These are phyloP conservation scores for Candida tallmaniae DNA, from an alignment of 805 yeast species.

Conservation along the genomic window DNA sequence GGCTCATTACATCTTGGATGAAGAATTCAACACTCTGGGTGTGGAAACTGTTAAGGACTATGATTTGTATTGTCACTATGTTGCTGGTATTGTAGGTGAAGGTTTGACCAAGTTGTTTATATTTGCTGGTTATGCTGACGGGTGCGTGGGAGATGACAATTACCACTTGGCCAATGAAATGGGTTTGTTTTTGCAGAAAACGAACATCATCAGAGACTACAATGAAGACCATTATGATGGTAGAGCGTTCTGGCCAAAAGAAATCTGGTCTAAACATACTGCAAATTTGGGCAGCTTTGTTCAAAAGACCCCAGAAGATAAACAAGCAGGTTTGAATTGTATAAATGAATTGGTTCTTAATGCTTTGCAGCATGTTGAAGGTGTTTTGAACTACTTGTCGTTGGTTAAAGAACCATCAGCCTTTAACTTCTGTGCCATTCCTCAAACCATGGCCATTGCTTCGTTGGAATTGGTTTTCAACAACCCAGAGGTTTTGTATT, in stretches of 20 bases:
- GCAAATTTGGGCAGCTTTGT: constrained; percentile 55
- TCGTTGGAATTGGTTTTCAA: constrained; percentile 82
- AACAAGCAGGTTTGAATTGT: constrained; percentile 65
- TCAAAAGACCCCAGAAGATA: constrained; percentile 32
- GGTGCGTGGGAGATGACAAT: constrained; percentile 42
- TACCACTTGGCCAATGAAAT: constrained; percentile 68
- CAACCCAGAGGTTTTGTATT: constrained; percentile 66
- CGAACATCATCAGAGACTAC: constrained; percentile 93
- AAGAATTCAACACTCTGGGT: constrained; percentile 74
- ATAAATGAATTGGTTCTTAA: constrained; percentile 76
- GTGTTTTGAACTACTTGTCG: constrained; percentile 70
- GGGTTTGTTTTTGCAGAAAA: constrained; percentile 95
- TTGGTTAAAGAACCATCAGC: constrained; percentile 74
- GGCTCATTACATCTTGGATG: constrained; percentile 87
- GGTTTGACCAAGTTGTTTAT: constrained; percentile 84
- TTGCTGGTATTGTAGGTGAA: constrained; percentile 97
- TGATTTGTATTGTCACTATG: constrained; percentile 91
- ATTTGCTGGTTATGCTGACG: constrained; percentile 65
- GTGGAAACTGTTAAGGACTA: constrained; percentile 75
- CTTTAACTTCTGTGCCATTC: constrained; percentile 93
- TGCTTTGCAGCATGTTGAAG: constrained; percentile 72
- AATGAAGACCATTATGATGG: constrained; percentile 89
- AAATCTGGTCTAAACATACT: constrained; percentile 86
- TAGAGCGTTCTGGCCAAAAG: constrained; percentile 94
- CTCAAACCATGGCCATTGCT: constrained; percentile 99